Evolutionary conservation across 129 eudicot species (phyloP), one percentile per base, ranked within the genome.

Genomic region (Helianthus tuberosus): DNA sequence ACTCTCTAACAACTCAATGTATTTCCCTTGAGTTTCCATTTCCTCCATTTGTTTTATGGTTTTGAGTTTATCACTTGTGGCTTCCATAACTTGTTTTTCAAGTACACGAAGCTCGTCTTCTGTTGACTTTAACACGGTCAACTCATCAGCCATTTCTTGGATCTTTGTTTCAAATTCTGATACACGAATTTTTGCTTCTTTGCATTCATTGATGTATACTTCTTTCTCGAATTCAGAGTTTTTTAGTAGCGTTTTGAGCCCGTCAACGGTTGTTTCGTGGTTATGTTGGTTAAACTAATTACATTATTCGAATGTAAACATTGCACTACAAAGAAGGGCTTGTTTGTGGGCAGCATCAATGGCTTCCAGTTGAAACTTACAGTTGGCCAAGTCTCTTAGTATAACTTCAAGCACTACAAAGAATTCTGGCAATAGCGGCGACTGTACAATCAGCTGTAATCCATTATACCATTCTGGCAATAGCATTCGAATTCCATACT

Each of bases 301-400:
- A n/a, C n/a, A n/a, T n/a, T n/a, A n/a, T n/a, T n/a, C n/a, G n/a
- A n/a, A n/a, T n/a, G n/a, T n/a, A n/a, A n/a, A n/a, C n/a, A n/a
- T n/a, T n/a, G n/a, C n/a, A n/a, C n/a, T n/a, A n/a, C n/a, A n/a
- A n/a, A 86, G 76, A 17, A 86, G 89, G n/a, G 76, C 75, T 82
- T 89, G 84, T 70, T 79, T 86, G 78, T 81, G 76, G 10, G 85
- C 78, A 14, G 84, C 77, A 14, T 86, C 91, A 79, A 84, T 89
- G 15, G 85, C 85, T 77, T 86, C 96, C 1, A 89, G 73, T 57
- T 89, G 89, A 54, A 86, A 75, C 77, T 84, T 89, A 68, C 76
- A 55, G 62, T 81, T 86, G 11, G 88, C 89, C 48, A 84, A 76
- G 62, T 89, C 87, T 83, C 74, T 80, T 74, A 76, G 60, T 13